These are phyloP conservation scores for Pyrus pyrifolia DNA, from an alignment of 306 rosid species.

Conservation along the genomic window DNA sequence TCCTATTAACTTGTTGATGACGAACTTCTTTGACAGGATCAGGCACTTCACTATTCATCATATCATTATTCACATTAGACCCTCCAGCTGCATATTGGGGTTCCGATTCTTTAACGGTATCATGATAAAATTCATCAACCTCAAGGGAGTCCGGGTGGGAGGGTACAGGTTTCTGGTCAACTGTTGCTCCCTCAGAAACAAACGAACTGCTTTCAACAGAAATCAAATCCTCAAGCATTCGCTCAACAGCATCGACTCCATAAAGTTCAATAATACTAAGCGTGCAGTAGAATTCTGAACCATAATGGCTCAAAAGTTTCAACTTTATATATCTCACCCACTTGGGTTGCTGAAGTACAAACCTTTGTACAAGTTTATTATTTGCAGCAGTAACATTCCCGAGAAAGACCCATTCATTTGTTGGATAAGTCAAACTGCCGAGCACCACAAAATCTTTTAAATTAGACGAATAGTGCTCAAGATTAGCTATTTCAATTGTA, in stretches of 20 bases:
- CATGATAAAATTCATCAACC: slow-evolving; percentile 29
- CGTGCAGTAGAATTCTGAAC: slow-evolving; percentile 95
- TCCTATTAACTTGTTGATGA: slow-evolving; percentile 75
- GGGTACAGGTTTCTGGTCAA: slow-evolving; percentile 35
- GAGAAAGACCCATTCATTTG: slow-evolving; percentile 72
- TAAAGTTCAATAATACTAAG: slow-evolving; percentile 65
- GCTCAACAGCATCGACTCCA: slow-evolving; percentile 95
- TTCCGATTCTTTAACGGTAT: slow-evolving; percentile 25
- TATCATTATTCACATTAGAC: slow-evolving; percentile 39
- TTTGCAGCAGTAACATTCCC: slow-evolving; percentile 83
- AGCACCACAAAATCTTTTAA: slow-evolving; percentile 69
- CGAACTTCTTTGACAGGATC: slow-evolving; percentile 67
- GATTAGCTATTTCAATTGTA: slow-evolving; percentile 76
- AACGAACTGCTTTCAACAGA: slow-evolving; percentile 39
- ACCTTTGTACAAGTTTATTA: slow-evolving; percentile 68
- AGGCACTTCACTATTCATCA: slow-evolving; percentile 36
- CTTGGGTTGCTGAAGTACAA: slow-evolving; percentile 73
- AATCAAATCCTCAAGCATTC: slow-evolving; percentile 92
- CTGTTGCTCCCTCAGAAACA: slow-evolving; percentile 40
- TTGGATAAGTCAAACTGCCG: slow-evolving; percentile 81
- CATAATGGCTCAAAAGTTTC: slow-evolving; percentile 73
- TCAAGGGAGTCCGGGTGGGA: slow-evolving; percentile 38
- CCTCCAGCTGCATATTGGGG: slow-evolving; percentile 31
- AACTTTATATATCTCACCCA: slow-evolving; percentile 96
- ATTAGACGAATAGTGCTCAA: slow-evolving; percentile 93